These are phyloP conservation scores for Naegleria fowleri DNA, from an alignment of 208 protist species.

Conservation along the genomic window DNA sequence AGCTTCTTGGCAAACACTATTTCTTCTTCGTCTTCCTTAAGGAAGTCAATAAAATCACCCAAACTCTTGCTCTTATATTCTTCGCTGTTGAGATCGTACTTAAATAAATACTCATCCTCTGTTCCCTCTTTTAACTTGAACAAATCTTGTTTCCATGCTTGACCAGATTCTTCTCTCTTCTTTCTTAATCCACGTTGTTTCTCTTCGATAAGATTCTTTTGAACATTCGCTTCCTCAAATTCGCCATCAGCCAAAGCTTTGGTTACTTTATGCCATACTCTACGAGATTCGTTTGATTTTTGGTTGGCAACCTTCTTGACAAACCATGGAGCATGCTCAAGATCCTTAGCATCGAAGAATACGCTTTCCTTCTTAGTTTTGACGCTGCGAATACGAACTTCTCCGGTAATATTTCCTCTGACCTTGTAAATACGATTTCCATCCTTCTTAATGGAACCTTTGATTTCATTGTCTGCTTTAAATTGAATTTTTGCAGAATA, in stretches of 20 bases:
- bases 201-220: neutral
- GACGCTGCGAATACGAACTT: neutral
- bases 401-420: neutral
- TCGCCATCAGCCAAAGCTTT: neutral
- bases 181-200: neutral
- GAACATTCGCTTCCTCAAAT: neutral
- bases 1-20: neutral
- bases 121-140: neutral
- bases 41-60: neutral
- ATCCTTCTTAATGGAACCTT: neutral
- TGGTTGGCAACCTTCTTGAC: neutral
- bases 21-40: neutral
- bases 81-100: neutral
- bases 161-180: neutral
- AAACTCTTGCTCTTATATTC: neutral
- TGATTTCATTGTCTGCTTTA: slow-evolving; percentile 11
- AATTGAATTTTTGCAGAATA: neutral
- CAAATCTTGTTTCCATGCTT: neutral
- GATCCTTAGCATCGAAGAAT: neutral
- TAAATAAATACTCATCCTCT: neutral
- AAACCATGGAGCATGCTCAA: neutral
- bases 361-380: neutral
- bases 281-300: neutral
- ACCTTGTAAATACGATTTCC: neutral
- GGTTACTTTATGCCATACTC: neutral